Evolutionary conservation across 257 asterid genomes (phyloP).

Genomic region (Ilex asprella): DNA sequence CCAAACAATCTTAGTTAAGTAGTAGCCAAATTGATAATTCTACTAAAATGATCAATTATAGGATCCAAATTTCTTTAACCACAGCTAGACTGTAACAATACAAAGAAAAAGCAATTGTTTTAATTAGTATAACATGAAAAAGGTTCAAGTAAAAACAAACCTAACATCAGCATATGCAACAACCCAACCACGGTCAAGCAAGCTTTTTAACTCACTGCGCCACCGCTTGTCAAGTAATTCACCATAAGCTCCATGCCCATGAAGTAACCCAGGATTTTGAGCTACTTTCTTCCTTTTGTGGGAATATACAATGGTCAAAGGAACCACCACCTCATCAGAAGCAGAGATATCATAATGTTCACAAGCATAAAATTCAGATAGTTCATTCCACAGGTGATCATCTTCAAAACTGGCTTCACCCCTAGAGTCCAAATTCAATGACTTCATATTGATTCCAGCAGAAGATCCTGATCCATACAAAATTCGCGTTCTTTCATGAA

Average conservation of each 20-base stretch:
- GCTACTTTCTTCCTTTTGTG: constrained; percentile 48
- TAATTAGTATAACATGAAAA: background rate
- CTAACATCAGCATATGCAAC: constrained; percentile 96
- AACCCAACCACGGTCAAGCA: constrained; percentile 99
- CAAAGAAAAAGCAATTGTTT: background rate
- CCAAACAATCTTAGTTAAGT: constrained; percentile 5
- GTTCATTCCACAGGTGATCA: constrained; percentile 67
- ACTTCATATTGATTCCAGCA: constrained; percentile 26
- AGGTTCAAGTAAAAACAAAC: constrained; percentile 28
- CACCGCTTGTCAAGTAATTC: constrained; percentile 91
- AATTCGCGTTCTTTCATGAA: constrained; percentile 70
- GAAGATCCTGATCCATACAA: constrained; percentile 67
- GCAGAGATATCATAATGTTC: constrained; percentile 73
- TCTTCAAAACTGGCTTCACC: constrained; percentile 21
- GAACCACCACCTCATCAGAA: constrained; percentile 61
- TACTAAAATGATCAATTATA: no score
- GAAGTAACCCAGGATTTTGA: constrained; percentile 84
- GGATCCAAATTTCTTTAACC: no score
- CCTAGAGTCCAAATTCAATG: constrained; percentile 20
- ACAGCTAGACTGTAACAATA: background rate
- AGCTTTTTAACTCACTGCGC: constrained; percentile 60
- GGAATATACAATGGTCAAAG: constrained; percentile 79
- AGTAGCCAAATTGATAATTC: no score
- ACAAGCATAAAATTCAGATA: constrained; percentile 82
- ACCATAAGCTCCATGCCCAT: constrained; percentile 94